phyloP scores from a whole-genome alignment of 2,329 filamentous ascomycete genomes.

The Nothophaeocryptopus gaeumannii region DNA sequence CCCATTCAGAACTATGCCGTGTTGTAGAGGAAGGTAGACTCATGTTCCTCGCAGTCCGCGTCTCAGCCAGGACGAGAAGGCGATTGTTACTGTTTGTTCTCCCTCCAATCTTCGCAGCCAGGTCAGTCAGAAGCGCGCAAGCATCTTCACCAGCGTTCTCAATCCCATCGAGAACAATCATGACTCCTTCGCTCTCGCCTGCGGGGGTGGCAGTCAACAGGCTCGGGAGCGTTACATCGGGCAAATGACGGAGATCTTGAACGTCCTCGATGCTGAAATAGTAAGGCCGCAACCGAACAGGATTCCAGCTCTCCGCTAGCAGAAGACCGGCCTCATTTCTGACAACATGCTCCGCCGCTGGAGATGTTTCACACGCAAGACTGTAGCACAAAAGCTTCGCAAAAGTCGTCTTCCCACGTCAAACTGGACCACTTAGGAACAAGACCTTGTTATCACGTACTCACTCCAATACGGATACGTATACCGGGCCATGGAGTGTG shows the following conservation, averaged over 20 bases:
- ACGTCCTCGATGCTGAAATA: background rate
- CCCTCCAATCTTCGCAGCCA: background rate
- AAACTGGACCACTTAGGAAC: constrained; percentile 1
- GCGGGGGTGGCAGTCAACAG: background rate
- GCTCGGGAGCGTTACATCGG: background rate
- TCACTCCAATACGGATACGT: constrained; percentile 3
- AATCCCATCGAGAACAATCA: constrained; percentile 1
- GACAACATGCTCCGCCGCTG: background rate
- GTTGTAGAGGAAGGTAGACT: too few relatives aligned
- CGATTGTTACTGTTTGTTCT: background rate
- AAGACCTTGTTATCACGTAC: constrained; percentile 5
- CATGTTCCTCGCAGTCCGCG: too few relatives aligned
- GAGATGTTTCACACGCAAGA: background rate
- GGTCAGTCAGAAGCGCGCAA: background rate
- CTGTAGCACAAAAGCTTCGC: constrained; percentile 4
- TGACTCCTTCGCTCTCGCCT: background rate
- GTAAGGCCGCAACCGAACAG: background rate
- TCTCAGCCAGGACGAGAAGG: background rate
- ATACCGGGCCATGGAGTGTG: background rate
- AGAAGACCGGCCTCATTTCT: background rate
- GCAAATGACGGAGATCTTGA: background rate
- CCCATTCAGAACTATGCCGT: background rate
- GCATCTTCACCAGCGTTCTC: background rate
- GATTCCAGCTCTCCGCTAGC: background rate
- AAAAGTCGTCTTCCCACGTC: constrained; percentile 10